Percentiles rank a stretch among this genome's conserved stretches.
phyloP scores from a whole-genome alignment of 2,329 filamentous ascomycete genomes.

The Thermoascus crustaceus region DNA sequence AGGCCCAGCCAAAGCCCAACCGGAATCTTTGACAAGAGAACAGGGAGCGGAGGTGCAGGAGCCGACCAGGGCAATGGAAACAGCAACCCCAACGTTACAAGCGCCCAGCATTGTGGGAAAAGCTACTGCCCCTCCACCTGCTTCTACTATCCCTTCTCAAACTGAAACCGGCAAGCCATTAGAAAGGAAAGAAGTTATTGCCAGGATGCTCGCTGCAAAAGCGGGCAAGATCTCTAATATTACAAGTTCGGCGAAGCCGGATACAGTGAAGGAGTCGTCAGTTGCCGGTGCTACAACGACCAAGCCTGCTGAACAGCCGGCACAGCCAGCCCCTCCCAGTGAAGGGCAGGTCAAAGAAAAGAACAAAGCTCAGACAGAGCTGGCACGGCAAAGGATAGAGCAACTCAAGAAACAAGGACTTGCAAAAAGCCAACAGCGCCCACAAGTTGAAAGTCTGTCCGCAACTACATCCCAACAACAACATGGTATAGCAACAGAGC shows the following conservation, averaged over 20 bases:
- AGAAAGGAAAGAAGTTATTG: constrained; percentile 68
- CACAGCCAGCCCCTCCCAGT: constrained; percentile 3
- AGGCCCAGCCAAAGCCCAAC: no score
- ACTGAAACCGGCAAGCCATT: constrained; percentile 37
- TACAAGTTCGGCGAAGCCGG: constrained; percentile 8
- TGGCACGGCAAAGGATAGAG: constrained; percentile 71
- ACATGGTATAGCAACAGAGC: not conserved
- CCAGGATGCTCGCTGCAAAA: constrained; percentile 66
- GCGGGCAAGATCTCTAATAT: constrained; percentile 43
- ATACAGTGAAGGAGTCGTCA: constrained; percentile 9
- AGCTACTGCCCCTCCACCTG: not conserved
- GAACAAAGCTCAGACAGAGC: constrained; percentile 61
- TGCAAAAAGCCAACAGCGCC: constrained; percentile 30
- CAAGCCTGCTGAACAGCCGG: constrained; percentile 4
- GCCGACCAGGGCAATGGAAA: not conserved
- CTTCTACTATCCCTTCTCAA: constrained; percentile 9
- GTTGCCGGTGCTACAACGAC: constrained; percentile 6
- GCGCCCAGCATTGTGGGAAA: not conserved
- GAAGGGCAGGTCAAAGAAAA: constrained; percentile 19
- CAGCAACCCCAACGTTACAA: not conserved
- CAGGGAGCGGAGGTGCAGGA: not conserved
- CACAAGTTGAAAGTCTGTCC: constrained; percentile 3
- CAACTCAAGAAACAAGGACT: constrained; percentile 53
- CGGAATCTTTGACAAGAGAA: no score
- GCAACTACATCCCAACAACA: constrained; percentile 1